phyloP scores from a whole-genome alignment of 495 filamentous ascomycete genomes.

The Neurospora sp. region DNA sequence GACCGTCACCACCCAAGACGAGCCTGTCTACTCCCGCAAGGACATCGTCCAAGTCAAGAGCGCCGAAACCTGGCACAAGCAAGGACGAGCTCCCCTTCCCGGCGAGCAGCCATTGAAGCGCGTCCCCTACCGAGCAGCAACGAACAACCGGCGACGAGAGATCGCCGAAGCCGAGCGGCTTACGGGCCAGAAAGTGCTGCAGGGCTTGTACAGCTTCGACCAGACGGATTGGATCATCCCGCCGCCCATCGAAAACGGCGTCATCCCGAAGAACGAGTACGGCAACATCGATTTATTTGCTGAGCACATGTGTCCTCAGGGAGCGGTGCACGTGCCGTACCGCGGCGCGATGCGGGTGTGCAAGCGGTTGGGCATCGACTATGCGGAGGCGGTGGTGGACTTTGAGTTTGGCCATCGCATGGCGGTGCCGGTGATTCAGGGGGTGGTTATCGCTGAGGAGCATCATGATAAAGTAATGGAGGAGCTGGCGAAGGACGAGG shows the following conservation, averaged over 20 bases:
- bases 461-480: constrained; percentile 65
- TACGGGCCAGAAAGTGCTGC: constrained; percentile 72
- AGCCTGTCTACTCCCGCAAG: constrained; percentile 69
- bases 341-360: constrained; percentile 69
- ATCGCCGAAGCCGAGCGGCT: constrained; percentile 70
- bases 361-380: constrained; percentile 75
- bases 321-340: constrained; percentile 74
- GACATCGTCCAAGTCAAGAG: constrained; percentile 81
- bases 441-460: constrained; percentile 79
- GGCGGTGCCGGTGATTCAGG: constrained; percentile 84
- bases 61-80: constrained; percentile 96
- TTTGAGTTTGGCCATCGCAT: constrained; percentile 94
- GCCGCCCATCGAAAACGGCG: constrained; percentile 66
- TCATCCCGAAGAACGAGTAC: constrained; percentile 89
- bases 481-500: constrained; percentile 73
- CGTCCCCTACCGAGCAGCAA: constrained; percentile 86
- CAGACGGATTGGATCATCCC: constrained; percentile 95
- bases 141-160: constrained; percentile 77
- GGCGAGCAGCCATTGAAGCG: constrained; percentile 71
- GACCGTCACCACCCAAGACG: constrained; percentile 53
- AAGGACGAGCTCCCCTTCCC: constrained; percentile 64
- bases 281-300: constrained; percentile 97
- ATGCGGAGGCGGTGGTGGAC: constrained; percentile 88
- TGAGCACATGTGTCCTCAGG: constrained; percentile 80
- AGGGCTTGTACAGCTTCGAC: constrained; percentile 73